Evolutionary conservation across 371 early-diverging fungal genomes (phyloP), one percentile per base, ranked within the genome.

Genomic region (Actinomucor elegans): DNA sequence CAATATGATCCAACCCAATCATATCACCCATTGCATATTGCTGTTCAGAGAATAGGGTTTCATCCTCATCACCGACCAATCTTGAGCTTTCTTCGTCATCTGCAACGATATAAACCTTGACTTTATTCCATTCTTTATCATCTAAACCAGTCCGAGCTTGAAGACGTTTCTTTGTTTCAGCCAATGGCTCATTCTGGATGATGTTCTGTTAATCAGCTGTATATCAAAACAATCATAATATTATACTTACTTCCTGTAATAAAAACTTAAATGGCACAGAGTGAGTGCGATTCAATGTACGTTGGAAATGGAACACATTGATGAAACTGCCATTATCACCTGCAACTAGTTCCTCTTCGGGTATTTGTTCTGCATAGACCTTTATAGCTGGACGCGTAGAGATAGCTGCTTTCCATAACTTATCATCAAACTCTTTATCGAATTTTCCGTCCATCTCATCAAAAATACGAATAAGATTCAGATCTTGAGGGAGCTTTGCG

Each of bases 111-210:
- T 70, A 73, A 42, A 88, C 64, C 58, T 86, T 90, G 50, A 91
- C 80, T 64, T 91, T 93, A 24, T 75, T 76, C 70, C 91, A 89
- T 29, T 96, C 97, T 74, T 93, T 94, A 55, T 94, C 94, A 54
- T 67, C 77, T 71, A 92, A 73, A 0, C 92, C 93, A 27, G 91
- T 77, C 52, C 88, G 69, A 46, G 64, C 68, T 50, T 82, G 85
- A 47, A 97, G 71, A 8, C 94, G 80, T 44, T 71, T 62, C 78
- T 88, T 90, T 17, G 89, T 89, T 7, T 83, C 82, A 7, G 61
- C 52, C 48, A 90, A 84, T 15, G 64, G 52, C 59, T 95, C 95
- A 41, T 79, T 84, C 81, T 86, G 59, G 15, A 34, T n/a, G n/a
- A n/a, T n/a, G n/a, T n/a, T n/a, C n/a, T n/a, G n/a, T n/a, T n/a